phyloP scores from a whole-genome alignment of 805 yeast genomes.

The Saccharomycopsis fibuligera region DNA sequence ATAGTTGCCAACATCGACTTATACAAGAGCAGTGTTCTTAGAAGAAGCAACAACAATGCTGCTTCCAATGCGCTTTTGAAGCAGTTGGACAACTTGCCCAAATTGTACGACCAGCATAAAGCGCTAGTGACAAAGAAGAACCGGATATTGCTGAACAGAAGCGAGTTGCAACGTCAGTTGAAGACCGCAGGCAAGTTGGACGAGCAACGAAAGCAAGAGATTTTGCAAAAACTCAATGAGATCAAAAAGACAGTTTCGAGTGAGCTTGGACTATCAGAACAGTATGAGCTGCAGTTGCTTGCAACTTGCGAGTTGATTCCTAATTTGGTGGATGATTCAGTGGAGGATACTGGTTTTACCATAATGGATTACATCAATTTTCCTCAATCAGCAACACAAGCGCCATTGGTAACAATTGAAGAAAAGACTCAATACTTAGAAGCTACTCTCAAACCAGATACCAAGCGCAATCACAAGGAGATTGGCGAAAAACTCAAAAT shows the following conservation, averaged over 20 bases:
- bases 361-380: slow-evolving; percentile 47
- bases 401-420: neutral
- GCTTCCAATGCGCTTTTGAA: no score
- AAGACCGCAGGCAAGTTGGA: slow-evolving; percentile 19
- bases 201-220: slow-evolving; percentile 11
- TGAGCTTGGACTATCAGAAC: no score
- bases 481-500: slow-evolving; percentile 66
- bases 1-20: slow-evolving; percentile 27
- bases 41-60: slow-evolving; percentile 25
- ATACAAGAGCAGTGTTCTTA: slow-evolving; percentile 28
- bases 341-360: slow-evolving; percentile 33
- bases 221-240: slow-evolving; percentile 15
- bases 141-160: no score
- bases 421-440: slow-evolving; percentile 22
- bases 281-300: slow-evolving; percentile 1
- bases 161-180: slow-evolving; percentile 21
- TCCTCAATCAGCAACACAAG: slow-evolving; percentile 24
- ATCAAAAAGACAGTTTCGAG: slow-evolving; percentile 27
- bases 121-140: slow-evolving; percentile 19
- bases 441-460: slow-evolving; percentile 24
- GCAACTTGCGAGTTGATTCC: slow-evolving; percentile 50
- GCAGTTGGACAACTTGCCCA: slow-evolving; percentile 1
- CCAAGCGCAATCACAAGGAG: slow-evolving; percentile 50
- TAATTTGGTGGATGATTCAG: slow-evolving; percentile 48
- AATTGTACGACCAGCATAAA: slow-evolving; percentile 24